These are phyloP conservation scores for Nemania sp. DNA, from an alignment of 2,329 filamentous ascomycete species.

Conservation along the genomic window DNA sequence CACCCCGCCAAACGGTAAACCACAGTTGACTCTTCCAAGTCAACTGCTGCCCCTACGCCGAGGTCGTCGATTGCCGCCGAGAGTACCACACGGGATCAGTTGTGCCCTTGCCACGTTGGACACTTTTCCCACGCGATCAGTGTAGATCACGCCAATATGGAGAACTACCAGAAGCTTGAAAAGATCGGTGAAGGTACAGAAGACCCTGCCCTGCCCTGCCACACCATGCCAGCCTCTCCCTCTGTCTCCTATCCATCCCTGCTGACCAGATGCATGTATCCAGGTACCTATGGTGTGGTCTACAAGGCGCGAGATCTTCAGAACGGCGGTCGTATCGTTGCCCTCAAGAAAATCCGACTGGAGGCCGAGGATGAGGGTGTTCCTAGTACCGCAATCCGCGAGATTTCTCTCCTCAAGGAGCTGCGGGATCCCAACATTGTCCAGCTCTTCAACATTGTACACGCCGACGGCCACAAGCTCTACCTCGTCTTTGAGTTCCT, in stretches of 20 bases:
- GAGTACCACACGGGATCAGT: neutral
- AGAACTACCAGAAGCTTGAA: slow-evolving; percentile 96
- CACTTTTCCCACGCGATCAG: slow-evolving; percentile 13
- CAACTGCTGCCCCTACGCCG: neutral
- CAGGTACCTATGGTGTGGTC: slow-evolving; percentile 92
- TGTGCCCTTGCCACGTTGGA: slow-evolving; percentile 2
- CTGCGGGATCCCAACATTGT: slow-evolving; percentile 93
- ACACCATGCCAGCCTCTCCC: neutral
- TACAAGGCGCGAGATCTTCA: slow-evolving; percentile 91
- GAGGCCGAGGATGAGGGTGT: slow-evolving; percentile 95
- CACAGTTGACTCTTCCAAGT: neutral
- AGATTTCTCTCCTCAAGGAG: slow-evolving; percentile 92
- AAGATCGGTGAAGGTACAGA: slow-evolving; percentile 88
- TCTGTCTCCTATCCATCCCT: neutral
- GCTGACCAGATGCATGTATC: slow-evolving; percentile 14
- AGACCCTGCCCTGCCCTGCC: neutral
- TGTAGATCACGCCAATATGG: slow-evolving; percentile 59
- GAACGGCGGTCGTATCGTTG: slow-evolving; percentile 82
- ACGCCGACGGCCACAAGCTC: slow-evolving; percentile 92
- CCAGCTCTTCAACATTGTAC: slow-evolving; percentile 85
- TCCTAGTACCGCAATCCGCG: slow-evolving; percentile 88
- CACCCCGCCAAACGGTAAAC: slow-evolving; percentile 20
- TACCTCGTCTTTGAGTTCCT: slow-evolving; percentile 94
- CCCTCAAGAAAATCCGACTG: slow-evolving; percentile 92
- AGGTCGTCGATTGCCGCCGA: neutral